A percentile compares a stretch with the other conserved stretches of the same genome.
Conservation (phyloP, 805 yeast genomes). For the Saturnispora saitoi region DNA sequence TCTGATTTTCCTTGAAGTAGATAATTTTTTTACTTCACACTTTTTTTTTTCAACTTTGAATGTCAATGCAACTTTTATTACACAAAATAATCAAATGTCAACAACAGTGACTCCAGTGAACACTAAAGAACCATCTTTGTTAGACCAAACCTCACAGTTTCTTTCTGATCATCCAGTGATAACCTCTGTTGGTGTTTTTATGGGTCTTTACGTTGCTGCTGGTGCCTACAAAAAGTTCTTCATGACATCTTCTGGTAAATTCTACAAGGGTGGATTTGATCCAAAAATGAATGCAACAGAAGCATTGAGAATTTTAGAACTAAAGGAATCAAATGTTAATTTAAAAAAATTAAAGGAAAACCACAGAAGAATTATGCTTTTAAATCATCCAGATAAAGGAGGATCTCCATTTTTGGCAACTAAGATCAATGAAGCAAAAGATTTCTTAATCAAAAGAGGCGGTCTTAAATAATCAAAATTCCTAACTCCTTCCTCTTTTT, state of each 20-base stretch:
- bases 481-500: too few species aligned
- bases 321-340: slow-evolving; percentile 56
- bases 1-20: too few species aligned
- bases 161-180: slow-evolving; percentile 72
- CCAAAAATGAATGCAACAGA: slow-evolving; percentile 84
- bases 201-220: slow-evolving; percentile 54
- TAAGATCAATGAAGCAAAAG: slow-evolving; percentile 88
- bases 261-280: slow-evolving; percentile 83
- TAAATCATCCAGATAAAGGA: slow-evolving; percentile 92
- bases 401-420: slow-evolving; percentile 86
- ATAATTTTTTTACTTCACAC: too few species aligned
- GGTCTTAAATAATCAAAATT: slow-evolving; percentile 26
- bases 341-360: slow-evolving; percentile 64
- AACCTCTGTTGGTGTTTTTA: slow-evolving; percentile 61
- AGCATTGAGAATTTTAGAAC: slow-evolving; percentile 74
- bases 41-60: not conserved
- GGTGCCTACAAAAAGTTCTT: slow-evolving; percentile 58
- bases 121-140: not conserved
- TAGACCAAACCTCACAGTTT: slow-evolving; percentile 45
- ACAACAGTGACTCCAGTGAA: not conserved
- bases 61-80: not conserved
- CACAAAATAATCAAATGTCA: not conserved
- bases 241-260: slow-evolving; percentile 60
- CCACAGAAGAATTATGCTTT: slow-evolving; percentile 77
- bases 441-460: slow-evolving; percentile 61